Percentiles rank a stretch among this genome's conserved stretches.
Conservation (phyloP, 345 rosid species). For the Aethionema arabicum region DNA sequence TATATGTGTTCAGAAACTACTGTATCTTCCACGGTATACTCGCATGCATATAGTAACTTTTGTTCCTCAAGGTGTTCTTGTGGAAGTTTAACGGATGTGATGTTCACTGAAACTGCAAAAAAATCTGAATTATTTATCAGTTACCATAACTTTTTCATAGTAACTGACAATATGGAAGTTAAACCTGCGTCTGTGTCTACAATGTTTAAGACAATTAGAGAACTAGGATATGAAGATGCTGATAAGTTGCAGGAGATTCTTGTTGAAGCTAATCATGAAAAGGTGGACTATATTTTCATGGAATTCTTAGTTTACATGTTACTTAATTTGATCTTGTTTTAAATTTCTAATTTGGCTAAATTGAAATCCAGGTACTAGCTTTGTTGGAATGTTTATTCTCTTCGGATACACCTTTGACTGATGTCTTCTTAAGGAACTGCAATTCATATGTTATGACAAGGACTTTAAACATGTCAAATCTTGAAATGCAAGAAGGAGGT, state of each 20-base stretch:
- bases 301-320: too few relatives aligned
- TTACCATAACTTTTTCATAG: neutral
- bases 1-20: too few relatives aligned
- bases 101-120: neutral
- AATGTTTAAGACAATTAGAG: neutral
- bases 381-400: neutral
- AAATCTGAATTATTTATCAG: neutral
- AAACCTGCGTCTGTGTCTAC: neutral
- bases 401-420: conserved; percentile 16
- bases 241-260: neutral
- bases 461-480: too few relatives aligned
- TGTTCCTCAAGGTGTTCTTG: neutral
- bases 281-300: neutral
- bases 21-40: too few relatives aligned
- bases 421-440: conserved; percentile 3
- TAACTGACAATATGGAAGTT: conserved; percentile 6
- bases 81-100: too few relatives aligned
- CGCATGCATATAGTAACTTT: neutral
- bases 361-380: neutral
- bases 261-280: neutral
- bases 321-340: too few relatives aligned
- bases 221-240: neutral
- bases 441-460: neutral
- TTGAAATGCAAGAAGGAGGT: too few relatives aligned
- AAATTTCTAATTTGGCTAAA: too few relatives aligned